Evolutionary conservation across 768 basidiomycete genomes (phyloP), one percentile per base, ranked within the genome.

Genomic region (Lactarius hengduanensis): DNA sequence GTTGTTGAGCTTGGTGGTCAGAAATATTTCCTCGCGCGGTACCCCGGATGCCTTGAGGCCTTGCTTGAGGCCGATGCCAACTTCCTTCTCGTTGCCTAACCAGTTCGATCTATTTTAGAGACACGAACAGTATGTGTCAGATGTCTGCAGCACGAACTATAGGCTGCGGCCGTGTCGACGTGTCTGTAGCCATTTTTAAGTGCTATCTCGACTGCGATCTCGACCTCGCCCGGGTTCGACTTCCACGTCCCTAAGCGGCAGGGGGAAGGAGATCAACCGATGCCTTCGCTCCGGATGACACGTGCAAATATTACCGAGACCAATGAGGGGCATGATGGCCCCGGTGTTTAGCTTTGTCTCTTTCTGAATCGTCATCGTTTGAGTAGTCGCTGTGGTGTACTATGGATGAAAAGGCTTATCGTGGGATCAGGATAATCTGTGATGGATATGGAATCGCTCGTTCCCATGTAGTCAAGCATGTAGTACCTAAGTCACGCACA

Each of bases 1-100:
- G 76, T 87, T 88, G 73, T 83, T 80, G 62, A 90, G 80, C 76
- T 89, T 90, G 65, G 87, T 89, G 65, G 91, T 93, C 66, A 96
- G 77, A 82, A 95, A 96, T 76, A 96, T 83, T 63, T 87, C 79
- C 41, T 80, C 79, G 64, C 94, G 84, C 6, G 85, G 80, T 18
- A 94, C 84, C 13, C 91, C 92, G 28, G 88, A 89, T 15, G 81
- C 80, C 71, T 84, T 86, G 78, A 95, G 88, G 36, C 93, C 94
- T 15, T 80, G 80, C 71, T 84, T 86, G 78, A 95, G 88, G 36
- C 93, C 94, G 62, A 85, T 72, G 16, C 93, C 94, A 54, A 96
- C 94, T 76, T 92, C 91, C 41, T 80, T 78, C 77, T 95, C 91
- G 73, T 94, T 94, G 60, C 77, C 76, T 75, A 68, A 18, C 10